Evolutionary conservation across 768 basidiomycete genomes (phyloP), one percentile per base, ranked within the genome.

Genomic region (Botryobasidium botryosum): DNA sequence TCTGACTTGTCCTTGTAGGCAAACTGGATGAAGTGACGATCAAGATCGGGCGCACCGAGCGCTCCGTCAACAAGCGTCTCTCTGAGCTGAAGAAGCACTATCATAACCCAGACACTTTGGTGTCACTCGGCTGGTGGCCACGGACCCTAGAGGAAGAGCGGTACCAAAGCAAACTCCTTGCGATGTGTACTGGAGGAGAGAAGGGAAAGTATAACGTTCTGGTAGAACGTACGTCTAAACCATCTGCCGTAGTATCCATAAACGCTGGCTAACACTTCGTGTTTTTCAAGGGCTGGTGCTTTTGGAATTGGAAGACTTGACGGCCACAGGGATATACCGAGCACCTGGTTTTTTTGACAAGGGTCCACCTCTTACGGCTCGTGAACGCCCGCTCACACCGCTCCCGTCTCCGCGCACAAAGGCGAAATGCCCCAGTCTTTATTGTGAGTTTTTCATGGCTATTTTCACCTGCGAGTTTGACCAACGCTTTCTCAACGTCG

Each of bases 1-100:
- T 35, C 39, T 28, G 23, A 12, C 12, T 37, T 46, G 13, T 31
- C 56, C 68, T 85, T 20, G 69, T 67, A 24, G 77, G 76, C 52
- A 68, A 86, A 24, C 67, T 85, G 36, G 74, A 78, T 55, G 69
- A 88, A 53, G 87, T 86, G 85, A 67, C 67, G 17, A 85, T 78
- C 52, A 79, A 83, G 52, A 87, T 86, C 48, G 72, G 72, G 3
- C 80, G 79, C 6, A 81, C 79, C 57, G 71, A 76, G 51, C 79
- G 77, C 42, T 69, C 83, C 29, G 60, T 81, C 13, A n/a, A n/a
- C n/a, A n/a, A n/a, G n/a, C n/a, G n/a, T n/a, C n/a, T n/a, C n/a
- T n/a, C n/a, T n/a, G n/a, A n/a, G n/a, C n/a, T n/a, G n/a, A n/a
- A n/a, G n/a, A n/a, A n/a, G n/a, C n/a, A n/a, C n/a, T n/a, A n/a